Percentiles rank a stretch among this genome's conserved stretches.
These are phyloP conservation scores for Pterocarpus santalinus DNA, from an alignment of 306 rosid species.

Conservation along the genomic window DNA sequence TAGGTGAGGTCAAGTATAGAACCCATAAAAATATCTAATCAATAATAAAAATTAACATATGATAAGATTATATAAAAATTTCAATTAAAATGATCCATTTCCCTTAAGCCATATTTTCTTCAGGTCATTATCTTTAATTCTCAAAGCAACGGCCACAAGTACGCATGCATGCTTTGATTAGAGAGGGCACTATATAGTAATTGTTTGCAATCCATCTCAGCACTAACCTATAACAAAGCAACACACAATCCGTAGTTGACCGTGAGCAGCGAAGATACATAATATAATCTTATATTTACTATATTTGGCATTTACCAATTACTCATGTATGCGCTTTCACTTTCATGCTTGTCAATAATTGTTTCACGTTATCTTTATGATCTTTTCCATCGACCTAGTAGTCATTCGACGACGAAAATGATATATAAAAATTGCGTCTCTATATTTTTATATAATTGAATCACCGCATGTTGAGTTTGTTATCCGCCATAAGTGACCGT, in stretches of 20 bases:
- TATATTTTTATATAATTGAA: neutral
- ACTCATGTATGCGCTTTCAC: neutral
- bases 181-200: neutral
- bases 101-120: neutral
- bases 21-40: too few species aligned
- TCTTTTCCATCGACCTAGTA: neutral
- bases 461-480: neutral
- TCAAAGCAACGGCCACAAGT: neutral
- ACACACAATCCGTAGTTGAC: neutral
- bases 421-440: neutral
- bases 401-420: neutral
- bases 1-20: too few species aligned
- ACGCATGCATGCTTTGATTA: neutral
- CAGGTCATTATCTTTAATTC: neutral
- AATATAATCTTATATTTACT: neutral
- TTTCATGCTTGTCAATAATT: conserved; percentile 13
- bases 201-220: neutral
- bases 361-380: neutral
- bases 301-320: conserved; percentile 1
- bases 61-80: too few species aligned
- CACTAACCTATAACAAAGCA: neutral
- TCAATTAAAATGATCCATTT: too few species aligned
- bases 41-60: too few species aligned
- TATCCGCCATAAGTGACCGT: neutral
- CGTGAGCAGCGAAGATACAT: neutral